Conservation (phyloP, 1,284 basidiomycete species). For the Tetrapyrgos nigripes region DNA sequence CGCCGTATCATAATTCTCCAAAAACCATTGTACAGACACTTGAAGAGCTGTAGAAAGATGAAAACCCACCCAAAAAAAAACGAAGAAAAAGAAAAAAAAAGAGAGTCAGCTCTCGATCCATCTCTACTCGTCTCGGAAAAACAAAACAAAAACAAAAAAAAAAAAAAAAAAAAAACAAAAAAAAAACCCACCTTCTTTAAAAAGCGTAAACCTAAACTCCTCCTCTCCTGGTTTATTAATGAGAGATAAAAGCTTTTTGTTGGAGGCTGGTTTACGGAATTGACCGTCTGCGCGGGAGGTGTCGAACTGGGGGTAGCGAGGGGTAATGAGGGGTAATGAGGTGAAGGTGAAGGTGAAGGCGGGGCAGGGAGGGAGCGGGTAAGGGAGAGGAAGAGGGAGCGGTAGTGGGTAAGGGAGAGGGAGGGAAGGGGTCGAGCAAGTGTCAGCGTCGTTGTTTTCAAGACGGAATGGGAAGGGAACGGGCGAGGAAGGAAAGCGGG, state of each 20-base stretch:
- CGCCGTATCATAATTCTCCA: conserved; percentile 74
- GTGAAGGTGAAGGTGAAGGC: no score
- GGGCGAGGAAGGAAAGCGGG: no score
- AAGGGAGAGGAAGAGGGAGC: no score
- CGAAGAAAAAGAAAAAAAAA: background rate
- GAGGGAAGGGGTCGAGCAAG: no score
- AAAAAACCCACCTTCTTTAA: conserved; percentile 68
- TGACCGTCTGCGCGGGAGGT: conserved; percentile 82
- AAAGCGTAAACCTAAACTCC: conserved; percentile 87
- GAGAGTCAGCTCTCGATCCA: no score
- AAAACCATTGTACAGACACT: conserved; percentile 80
- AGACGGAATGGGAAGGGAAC: no score
- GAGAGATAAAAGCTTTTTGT: conserved; percentile 76
- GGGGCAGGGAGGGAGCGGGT: no score
- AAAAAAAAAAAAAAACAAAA: no score
- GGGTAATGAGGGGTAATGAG: conserved; percentile 6
- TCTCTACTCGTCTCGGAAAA: background rate
- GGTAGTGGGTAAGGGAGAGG: no score
- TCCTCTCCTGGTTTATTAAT: no score
- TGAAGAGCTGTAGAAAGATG: conserved; percentile 57
- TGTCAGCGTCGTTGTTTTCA: no score
- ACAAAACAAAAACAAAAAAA: background rate
- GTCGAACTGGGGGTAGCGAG: no score
- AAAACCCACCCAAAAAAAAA: background rate
- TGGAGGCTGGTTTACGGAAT: conserved; percentile 93